phyloP scores from a whole-genome alignment of 768 basidiomycete species.

The Suillus variegatus region DNA sequence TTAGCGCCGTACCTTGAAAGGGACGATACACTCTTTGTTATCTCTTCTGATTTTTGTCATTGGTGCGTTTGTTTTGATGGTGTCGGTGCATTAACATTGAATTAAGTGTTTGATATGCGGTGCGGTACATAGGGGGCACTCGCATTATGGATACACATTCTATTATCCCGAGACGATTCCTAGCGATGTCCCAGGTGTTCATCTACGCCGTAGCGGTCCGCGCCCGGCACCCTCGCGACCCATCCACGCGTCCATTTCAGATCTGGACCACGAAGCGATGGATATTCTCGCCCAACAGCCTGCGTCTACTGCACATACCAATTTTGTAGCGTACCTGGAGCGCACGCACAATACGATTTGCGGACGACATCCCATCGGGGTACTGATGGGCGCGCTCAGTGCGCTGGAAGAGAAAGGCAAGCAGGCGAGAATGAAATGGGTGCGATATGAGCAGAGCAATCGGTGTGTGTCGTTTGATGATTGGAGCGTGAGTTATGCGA shows the following conservation, averaged over 20 bases:
- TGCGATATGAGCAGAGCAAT: conserved; percentile 93
- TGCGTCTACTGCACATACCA: conserved; percentile 53
- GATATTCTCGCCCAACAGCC: conserved; percentile 62
- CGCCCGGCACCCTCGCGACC: conserved; percentile 52
- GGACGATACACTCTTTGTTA: conserved; percentile 82
- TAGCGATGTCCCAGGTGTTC: conserved; percentile 44
- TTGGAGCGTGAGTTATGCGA: conserved; percentile 96
- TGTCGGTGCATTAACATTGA: background rate
- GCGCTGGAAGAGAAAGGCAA: conserved; percentile 47
- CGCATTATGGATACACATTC: conserved; percentile 81
- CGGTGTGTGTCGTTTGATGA: conserved; percentile 65
- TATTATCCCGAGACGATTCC: conserved; percentile 73
- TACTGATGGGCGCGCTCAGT: conserved; percentile 78
- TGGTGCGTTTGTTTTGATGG: conserved; percentile 56
- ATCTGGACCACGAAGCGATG: conserved; percentile 88
- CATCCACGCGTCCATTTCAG: conserved; percentile 81
- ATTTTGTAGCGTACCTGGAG: conserved; percentile 67
- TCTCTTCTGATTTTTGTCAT: conserved; percentile 98
- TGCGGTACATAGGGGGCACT: conserved; percentile 57
- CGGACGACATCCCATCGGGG: conserved; percentile 93
- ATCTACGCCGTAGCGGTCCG: conserved; percentile 46
- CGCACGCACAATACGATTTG: conserved; percentile 94
- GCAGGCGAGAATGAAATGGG: conserved; percentile 64
- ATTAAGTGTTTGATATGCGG: background rate
- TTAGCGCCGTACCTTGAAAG: conserved; percentile 80